Conservation (phyloP, 805 yeast species). For the Yamadazyma olivae region DNA sequence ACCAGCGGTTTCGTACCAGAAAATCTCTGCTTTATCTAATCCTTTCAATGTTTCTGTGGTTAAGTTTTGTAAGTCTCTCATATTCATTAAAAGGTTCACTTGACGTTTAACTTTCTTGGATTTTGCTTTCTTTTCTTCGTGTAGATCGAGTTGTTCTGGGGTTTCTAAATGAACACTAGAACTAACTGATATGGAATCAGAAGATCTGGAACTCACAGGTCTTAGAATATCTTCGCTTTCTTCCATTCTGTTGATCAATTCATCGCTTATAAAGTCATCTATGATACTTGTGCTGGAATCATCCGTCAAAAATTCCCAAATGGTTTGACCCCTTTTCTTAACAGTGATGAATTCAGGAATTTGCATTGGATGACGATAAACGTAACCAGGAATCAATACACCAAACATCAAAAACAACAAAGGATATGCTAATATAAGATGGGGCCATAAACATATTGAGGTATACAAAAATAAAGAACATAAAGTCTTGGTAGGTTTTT, state of each 20-base stretch:
- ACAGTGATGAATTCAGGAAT: slow-evolving; percentile 43
- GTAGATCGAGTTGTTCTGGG: slow-evolving; percentile 11
- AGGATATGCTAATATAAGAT: slow-evolving; percentile 63
- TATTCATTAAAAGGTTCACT: slow-evolving; percentile 50
- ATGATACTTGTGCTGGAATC: slow-evolving; percentile 30
- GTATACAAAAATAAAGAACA: slow-evolving; percentile 59
- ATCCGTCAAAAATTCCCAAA: slow-evolving; percentile 39
- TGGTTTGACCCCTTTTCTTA: slow-evolving; percentile 51
- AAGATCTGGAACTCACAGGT: slow-evolving; percentile 13
- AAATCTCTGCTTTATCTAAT: slow-evolving; percentile 50
- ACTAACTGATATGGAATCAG: slow-evolving; percentile 10
- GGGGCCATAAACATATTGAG: slow-evolving; percentile 68
- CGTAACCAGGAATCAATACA: slow-evolving; percentile 68
- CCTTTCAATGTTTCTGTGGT: slow-evolving; percentile 52
- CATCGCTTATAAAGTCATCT: slow-evolving; percentile 27
- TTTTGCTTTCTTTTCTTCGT: slow-evolving; percentile 14
- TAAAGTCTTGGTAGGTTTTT: slow-evolving; percentile 66
- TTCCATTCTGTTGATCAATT: slow-evolving; percentile 10
- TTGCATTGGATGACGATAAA: slow-evolving; percentile 61
- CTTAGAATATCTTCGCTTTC: slow-evolving; percentile 7
- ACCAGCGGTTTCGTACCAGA: slow-evolving; percentile 61
- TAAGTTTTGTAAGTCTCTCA: slow-evolving; percentile 71
- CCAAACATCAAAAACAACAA: slow-evolving; percentile 51
- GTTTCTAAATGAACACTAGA: slow-evolving; percentile 8
- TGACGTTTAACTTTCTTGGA: slow-evolving; percentile 27